A percentile compares a stretch with the other conserved stretches of the same genome.
phyloP scores from a whole-genome alignment of 2,329 filamentous ascomycete species.

The Didymella sp. region DNA sequence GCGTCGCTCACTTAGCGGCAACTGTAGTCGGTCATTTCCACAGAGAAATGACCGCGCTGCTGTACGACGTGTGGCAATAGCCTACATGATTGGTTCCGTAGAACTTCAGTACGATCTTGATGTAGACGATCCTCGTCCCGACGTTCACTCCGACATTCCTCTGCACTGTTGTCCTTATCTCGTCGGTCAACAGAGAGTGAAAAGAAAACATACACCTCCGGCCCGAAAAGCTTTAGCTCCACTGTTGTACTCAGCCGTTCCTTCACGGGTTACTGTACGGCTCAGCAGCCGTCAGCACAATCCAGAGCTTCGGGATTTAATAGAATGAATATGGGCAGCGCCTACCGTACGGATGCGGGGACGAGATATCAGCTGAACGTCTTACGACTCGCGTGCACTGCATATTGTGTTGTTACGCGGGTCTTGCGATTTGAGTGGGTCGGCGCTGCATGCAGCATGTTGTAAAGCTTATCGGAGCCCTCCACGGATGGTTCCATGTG shows the following conservation, averaged over 20 bases:
- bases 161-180: constrained; percentile 8
- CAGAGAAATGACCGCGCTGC: constrained; percentile 24
- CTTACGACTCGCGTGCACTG: constrained; percentile 13
- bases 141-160: constrained; percentile 25
- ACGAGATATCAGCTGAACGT: constrained; percentile 20
- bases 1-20: constrained; percentile 13
- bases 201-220: not conserved
- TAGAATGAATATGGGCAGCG: constrained; percentile 2
- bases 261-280: constrained; percentile 5
- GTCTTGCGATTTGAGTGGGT: not conserved
- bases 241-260: constrained; percentile 18
- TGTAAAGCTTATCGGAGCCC: not conserved
- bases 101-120: constrained; percentile 14
- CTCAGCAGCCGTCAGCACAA: constrained; percentile 14
- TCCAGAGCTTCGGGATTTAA: constrained; percentile 14
- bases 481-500: not conserved
- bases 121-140: constrained; percentile 14
- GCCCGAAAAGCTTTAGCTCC: constrained; percentile 14
- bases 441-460: constrained; percentile 10
- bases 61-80: constrained; percentile 17
- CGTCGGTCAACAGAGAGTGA: not conserved
- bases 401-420: constrained; percentile 1
- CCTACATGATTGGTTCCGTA: constrained; percentile 23
- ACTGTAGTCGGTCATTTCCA: constrained; percentile 24
- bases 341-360: constrained; percentile 19